Conservation (phyloP, 176 grass and related monocot genomes). For the Eragrostis nindensis region DNA sequence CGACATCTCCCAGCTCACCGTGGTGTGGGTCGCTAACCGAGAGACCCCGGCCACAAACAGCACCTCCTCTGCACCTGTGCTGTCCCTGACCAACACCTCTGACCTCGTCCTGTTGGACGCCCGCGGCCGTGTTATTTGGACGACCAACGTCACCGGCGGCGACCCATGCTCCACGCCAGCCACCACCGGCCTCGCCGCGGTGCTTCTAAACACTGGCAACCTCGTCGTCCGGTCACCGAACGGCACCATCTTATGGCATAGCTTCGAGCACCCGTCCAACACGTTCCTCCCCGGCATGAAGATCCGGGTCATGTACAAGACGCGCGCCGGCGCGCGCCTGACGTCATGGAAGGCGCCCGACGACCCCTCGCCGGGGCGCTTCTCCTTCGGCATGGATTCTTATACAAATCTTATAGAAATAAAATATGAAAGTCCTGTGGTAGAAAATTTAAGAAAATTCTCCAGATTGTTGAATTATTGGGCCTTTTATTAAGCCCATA, state of each 20-base stretch:
- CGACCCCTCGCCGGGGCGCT: slow-evolving; percentile 29
- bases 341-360: slow-evolving; percentile 23
- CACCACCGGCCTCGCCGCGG: not conserved
- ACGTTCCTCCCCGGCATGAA: slow-evolving; percentile 36
- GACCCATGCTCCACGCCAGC: too few species aligned
- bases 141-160: not conserved
- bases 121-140: not conserved
- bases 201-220: slow-evolving; percentile 28
- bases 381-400: too few species aligned
- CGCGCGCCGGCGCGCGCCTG: not conserved
- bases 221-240: slow-evolving; percentile 21
- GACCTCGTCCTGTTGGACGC: not conserved
- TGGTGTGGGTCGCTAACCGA: slow-evolving; percentile 16
- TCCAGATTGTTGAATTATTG: too few species aligned
- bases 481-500: too few species aligned
- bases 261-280: slow-evolving; percentile 45
- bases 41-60: not conserved
- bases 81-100: not conserved
- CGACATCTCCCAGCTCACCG: slow-evolving; percentile 10
- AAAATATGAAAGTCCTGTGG: too few species aligned
- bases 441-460: too few species aligned
- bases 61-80: too few species aligned
- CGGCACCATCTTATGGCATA: slow-evolving; percentile 42
- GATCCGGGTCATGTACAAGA: not conserved
- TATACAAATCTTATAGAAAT: too few species aligned